Evolutionary conservation across 2,329 filamentous ascomycete species (phyloP).

Genomic region (Trichoderma pleuroti): DNA sequence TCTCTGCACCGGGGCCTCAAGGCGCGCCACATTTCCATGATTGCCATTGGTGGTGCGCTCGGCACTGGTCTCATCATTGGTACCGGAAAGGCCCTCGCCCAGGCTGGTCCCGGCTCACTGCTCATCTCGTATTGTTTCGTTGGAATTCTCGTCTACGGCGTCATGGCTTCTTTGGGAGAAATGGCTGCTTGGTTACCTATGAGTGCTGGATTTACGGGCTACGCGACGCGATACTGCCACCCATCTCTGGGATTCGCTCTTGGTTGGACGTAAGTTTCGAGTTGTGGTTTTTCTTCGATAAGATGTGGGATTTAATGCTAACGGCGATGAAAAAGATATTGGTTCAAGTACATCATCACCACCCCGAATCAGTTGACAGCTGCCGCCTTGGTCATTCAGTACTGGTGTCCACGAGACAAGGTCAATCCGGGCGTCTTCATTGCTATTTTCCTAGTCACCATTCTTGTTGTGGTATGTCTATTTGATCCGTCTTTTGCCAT

Average conservation of each 20-base stretch:
- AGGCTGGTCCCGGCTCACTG: constrained; percentile 60
- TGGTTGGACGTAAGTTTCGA: constrained; percentile 59
- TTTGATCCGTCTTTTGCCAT: neutral
- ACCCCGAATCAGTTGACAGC: constrained; percentile 84
- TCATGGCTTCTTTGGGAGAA: constrained; percentile 78
- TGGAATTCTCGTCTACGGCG: constrained; percentile 70
- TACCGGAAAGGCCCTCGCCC: constrained; percentile 52
- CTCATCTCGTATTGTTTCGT: constrained; percentile 69
- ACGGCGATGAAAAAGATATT: constrained; percentile 41
- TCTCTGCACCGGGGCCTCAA: constrained; percentile 51
- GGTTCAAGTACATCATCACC: constrained; percentile 79
- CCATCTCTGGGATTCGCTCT: constrained; percentile 77
- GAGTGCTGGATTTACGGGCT: constrained; percentile 75
- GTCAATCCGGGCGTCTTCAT: constrained; percentile 81
- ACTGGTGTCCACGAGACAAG: constrained; percentile 63
- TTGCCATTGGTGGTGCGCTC: constrained; percentile 71
- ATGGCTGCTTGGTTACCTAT: constrained; percentile 82
- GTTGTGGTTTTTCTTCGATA: neutral
- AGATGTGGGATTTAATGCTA: neutral
- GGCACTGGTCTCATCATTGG: constrained; percentile 73
- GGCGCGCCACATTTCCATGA: constrained; percentile 55
- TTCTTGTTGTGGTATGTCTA: constrained; percentile 49
- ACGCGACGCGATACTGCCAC: constrained; percentile 74
- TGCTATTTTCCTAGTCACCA: constrained; percentile 61
- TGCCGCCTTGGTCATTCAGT: constrained; percentile 72